Evolutionary conservation across 2,329 filamentous ascomycete species (phyloP).

Genomic region (Pseudogymnoascus sp.): DNA sequence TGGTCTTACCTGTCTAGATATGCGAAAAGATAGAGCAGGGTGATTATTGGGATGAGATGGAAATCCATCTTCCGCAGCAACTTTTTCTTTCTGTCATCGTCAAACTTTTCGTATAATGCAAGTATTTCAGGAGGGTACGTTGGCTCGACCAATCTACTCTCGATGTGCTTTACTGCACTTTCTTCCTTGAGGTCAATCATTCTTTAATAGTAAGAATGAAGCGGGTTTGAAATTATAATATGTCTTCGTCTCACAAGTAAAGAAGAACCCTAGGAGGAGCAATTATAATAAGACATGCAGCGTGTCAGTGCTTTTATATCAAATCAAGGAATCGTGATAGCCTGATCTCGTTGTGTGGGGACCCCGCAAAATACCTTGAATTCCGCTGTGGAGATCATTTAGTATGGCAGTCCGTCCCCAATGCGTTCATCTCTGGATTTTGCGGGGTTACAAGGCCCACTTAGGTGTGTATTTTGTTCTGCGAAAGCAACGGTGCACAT

Average conservation of each 20-base stretch:
- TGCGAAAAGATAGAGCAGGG: slow-evolving; percentile 43
- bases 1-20: not conserved
- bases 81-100: slow-evolving; percentile 36
- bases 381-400: not conserved
- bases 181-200: not conserved
- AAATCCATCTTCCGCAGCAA: slow-evolving; percentile 48
- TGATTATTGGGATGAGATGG: slow-evolving; percentile 50
- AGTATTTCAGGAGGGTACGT: slow-evolving; percentile 13
- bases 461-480: not conserved
- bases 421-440: not conserved
- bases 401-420: not conserved
- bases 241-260: not conserved
- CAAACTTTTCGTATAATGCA: slow-evolving; percentile 22
- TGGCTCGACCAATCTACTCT: not conserved
- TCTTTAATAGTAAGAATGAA: not conserved
- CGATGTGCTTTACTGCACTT: not conserved
- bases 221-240: not conserved
- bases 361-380: not conserved
- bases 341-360: not conserved
- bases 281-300: not conserved
- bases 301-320: not conserved
- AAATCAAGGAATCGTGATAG: not conserved
- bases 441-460: not conserved
- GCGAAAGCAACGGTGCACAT: not conserved
- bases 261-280: not conserved